phyloP scores from a whole-genome alignment of 1,139 yeast genomes.

The Torulaspora pretoriensis region DNA sequence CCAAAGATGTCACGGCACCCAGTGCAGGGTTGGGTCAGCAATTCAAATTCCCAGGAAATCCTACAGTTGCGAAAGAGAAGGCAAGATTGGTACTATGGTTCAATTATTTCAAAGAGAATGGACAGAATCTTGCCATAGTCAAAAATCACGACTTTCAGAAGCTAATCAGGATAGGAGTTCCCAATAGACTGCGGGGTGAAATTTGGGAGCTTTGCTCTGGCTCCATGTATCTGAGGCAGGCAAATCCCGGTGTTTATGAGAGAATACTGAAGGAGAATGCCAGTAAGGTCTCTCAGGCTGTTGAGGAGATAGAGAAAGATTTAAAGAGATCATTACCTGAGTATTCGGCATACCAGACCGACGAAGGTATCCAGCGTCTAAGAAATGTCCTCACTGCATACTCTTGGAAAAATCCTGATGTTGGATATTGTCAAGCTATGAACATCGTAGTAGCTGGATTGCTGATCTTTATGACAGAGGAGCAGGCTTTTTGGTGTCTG shows the following conservation, averaged over 20 bases:
- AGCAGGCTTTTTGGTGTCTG: slow-evolving; percentile 95
- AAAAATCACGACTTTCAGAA: slow-evolving; percentile 76
- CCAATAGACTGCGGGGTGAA: slow-evolving; percentile 90
- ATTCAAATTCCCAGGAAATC: slow-evolving; percentile 87
- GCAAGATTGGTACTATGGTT: slow-evolving; percentile 91
- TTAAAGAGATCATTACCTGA: slow-evolving; percentile 92
- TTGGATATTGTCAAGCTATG: slow-evolving; percentile 99
- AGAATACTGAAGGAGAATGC: slow-evolving; percentile 54
- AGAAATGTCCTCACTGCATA: slow-evolving; percentile 88
- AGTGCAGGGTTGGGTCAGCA: slow-evolving; percentile 79
- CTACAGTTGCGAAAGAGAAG: slow-evolving; percentile 71
- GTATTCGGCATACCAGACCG: slow-evolving; percentile 85
- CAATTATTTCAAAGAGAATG: slow-evolving; percentile 78
- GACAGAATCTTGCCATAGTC: slow-evolving; percentile 74
- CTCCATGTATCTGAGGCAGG: slow-evolving; percentile 69
- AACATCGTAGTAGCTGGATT: slow-evolving; percentile 94
- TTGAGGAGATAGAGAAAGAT: slow-evolving; percentile 96
- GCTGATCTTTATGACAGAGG: slow-evolving; percentile 90
- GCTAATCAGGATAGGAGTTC: slow-evolving; percentile 83
- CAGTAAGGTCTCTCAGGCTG: slow-evolving; percentile 69
- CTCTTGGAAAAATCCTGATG: slow-evolving; percentile 95
- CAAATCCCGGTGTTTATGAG: slow-evolving; percentile 57
- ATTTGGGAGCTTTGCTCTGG: slow-evolving; percentile 94
- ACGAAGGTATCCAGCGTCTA: slow-evolving; percentile 78
- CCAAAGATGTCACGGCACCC: slow-evolving; percentile 52